Percentiles rank a stretch among this genome's conserved stretches.
phyloP scores from a whole-genome alignment of 495 filamentous ascomycete species.

The Aspergillus sparsus region DNA sequence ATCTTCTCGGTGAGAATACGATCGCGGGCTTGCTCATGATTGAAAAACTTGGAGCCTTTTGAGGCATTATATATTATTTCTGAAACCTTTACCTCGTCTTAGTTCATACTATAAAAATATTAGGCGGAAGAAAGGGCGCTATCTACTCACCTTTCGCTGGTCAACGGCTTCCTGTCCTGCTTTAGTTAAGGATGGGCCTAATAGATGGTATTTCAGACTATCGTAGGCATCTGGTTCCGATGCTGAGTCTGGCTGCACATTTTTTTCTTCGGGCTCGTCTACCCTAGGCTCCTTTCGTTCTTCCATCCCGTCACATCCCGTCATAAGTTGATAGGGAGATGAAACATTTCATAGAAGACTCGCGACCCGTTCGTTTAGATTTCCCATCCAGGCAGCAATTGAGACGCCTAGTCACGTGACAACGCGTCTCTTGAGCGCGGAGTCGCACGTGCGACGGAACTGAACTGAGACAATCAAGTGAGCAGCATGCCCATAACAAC shows the following conservation, averaged over 20 bases:
- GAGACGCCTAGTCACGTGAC: conserved; percentile 40
- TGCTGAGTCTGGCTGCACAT: conserved; percentile 3
- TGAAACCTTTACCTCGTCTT: conserved; percentile 59
- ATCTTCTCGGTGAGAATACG: conserved; percentile 84
- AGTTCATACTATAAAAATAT: not conserved
- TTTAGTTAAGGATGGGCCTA: conserved; percentile 94
- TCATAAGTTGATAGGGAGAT: not conserved
- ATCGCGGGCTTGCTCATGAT: conserved; percentile 83
- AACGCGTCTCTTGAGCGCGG: conserved; percentile 31
- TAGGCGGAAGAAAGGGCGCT: not conserved
- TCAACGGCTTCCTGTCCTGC: conserved; percentile 93
- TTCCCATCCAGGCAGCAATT: conserved; percentile 31
- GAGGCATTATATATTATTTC: conserved; percentile 97
- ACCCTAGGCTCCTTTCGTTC: conserved; percentile 31
- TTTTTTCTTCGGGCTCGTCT: conserved; percentile 22
- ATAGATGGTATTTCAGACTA: conserved; percentile 66
- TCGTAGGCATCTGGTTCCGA: conserved; percentile 39
- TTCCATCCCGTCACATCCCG: conserved; percentile 18
- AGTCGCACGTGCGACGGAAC: conserved; percentile 2
- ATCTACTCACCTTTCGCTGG: conserved; percentile 68
- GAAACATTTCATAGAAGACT: not conserved
- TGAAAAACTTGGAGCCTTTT: conserved; percentile 96
- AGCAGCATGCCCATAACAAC: conserved; percentile 4
- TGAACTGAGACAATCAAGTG: conserved; percentile 2
- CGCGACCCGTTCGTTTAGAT: not conserved